Conservation (phyloP, 768 basidiomycete genomes). For the Pulveroboletus sp. region DNA sequence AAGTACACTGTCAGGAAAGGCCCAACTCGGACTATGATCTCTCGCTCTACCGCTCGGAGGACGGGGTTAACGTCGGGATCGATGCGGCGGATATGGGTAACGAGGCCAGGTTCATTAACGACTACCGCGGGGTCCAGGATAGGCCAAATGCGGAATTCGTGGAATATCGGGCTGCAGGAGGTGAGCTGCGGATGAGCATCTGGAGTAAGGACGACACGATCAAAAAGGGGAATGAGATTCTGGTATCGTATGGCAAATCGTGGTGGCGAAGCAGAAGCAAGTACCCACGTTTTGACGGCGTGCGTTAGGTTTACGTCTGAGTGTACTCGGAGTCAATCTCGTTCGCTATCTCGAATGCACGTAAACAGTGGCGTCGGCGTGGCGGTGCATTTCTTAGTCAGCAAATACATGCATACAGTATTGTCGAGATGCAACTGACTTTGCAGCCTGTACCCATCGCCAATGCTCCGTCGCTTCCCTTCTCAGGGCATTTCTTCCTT, state of each 20-base stretch:
- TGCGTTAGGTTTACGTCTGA: no score
- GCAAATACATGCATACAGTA: conserved; percentile 18
- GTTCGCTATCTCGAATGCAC: no score
- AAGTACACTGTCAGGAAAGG: conserved; percentile 77
- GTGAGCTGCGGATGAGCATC: conserved; percentile 74
- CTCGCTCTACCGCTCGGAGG: conserved; percentile 60
- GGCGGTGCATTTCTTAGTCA: conserved; percentile 20
- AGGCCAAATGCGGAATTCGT: conserved; percentile 71
- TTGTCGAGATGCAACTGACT: not conserved
- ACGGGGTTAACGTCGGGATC: conserved; percentile 64
- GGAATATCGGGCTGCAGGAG: conserved; percentile 48
- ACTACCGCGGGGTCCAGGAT: conserved; percentile 73
- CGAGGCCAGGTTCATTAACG: conserved; percentile 86
- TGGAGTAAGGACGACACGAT: conserved; percentile 60
- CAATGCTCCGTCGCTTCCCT: conserved; percentile 51
- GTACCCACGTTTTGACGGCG: not conserved
- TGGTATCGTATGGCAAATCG: conserved; percentile 84
- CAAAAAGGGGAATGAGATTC: conserved; percentile 76
- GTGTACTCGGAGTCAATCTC: no score
- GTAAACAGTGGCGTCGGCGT: not conserved
- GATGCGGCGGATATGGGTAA: conserved; percentile 79
- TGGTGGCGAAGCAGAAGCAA: conserved; percentile 64
- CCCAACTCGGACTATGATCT: conserved; percentile 83
- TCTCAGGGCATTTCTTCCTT: conserved; percentile 48
- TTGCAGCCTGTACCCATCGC: not conserved